A percentile compares a stretch with the other conserved stretches of the same genome.
phyloP scores from a whole-genome alignment of 169 alveolate species.

The Plasmodium inui region DNA sequence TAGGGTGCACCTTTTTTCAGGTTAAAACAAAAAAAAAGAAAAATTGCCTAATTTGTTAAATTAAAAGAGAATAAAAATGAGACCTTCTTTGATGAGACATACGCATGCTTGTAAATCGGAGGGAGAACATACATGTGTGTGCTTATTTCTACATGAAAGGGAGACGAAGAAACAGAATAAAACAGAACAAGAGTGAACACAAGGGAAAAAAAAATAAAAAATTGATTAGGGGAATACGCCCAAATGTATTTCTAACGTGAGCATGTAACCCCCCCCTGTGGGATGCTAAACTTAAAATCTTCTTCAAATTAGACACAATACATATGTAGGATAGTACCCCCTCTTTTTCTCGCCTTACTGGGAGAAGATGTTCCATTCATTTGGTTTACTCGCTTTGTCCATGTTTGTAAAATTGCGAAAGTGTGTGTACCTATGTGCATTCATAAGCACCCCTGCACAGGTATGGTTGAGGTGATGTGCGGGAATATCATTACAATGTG shows the following conservation, averaged over 20 bases:
- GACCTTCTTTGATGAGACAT: neutral
- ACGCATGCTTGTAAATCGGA: neutral
- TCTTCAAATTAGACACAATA: neutral
- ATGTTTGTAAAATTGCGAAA: neutral
- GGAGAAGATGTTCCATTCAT: neutral
- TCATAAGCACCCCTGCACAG: neutral
- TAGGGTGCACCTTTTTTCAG: neutral
- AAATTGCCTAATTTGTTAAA: neutral
- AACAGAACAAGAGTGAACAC: slow-evolving; percentile 24
- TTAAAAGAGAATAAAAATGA: neutral
- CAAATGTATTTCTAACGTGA: neutral
- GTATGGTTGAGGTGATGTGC: neutral
- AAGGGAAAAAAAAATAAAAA: neutral
- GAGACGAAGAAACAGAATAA: neutral
- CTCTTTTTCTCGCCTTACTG: neutral
- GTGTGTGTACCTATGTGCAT: neutral
- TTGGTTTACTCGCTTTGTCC: neutral
- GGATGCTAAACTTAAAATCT: neutral
- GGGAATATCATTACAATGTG: neutral
- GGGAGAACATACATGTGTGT: neutral
- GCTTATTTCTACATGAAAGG: slow-evolving; percentile 20
- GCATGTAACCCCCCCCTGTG: neutral
- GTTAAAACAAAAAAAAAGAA: neutral
- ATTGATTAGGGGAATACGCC: neutral
- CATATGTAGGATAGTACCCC: neutral